Percentiles rank a stretch among this genome's conserved stretches.
phyloP scores from a whole-genome alignment of 1,284 basidiomycete species.

The Salmacisia buchloeana region DNA sequence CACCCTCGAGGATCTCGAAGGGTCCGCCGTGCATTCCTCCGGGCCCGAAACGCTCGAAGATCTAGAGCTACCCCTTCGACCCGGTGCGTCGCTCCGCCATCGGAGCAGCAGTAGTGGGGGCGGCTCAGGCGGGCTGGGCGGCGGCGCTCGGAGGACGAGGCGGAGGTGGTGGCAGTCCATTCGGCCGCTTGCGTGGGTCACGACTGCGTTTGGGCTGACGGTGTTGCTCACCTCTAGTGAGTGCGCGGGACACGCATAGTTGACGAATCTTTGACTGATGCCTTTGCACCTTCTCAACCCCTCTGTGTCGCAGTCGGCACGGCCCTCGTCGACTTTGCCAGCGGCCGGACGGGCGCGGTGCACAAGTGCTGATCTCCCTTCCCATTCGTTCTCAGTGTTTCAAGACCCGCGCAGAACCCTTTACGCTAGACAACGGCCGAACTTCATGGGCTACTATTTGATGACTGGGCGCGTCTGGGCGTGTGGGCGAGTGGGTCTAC shows the following conservation, averaged over 20 bases:
- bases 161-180: slow-evolving; percentile 43
- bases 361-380: slow-evolving; percentile 32
- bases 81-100: slow-evolving; percentile 31
- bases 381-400: no score
- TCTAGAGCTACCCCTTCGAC: slow-evolving; percentile 43
- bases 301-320: slow-evolving; percentile 22
- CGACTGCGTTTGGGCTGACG: slow-evolving; percentile 41
- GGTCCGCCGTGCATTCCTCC: slow-evolving; percentile 10
- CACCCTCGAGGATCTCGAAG: slow-evolving; percentile 24
- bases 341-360: slow-evolving; percentile 27
- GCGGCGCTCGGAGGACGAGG: background rate
- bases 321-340: slow-evolving; percentile 23
- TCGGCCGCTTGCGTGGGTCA: slow-evolving; percentile 38
- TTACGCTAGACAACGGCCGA: no score
- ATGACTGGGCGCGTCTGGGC: no score
- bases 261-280: background rate
- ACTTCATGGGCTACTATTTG: no score
- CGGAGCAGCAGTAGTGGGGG: background rate
- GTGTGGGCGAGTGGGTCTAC: no score
- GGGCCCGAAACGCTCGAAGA: slow-evolving; percentile 25
- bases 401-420: no score
- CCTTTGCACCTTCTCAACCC: background rate
- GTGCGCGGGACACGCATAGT: background rate
- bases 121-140: no score
- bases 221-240: slow-evolving; percentile 32